Base-by-base conservation (phyloP, 306 rosid species). In the Pyrus communis region DNA sequence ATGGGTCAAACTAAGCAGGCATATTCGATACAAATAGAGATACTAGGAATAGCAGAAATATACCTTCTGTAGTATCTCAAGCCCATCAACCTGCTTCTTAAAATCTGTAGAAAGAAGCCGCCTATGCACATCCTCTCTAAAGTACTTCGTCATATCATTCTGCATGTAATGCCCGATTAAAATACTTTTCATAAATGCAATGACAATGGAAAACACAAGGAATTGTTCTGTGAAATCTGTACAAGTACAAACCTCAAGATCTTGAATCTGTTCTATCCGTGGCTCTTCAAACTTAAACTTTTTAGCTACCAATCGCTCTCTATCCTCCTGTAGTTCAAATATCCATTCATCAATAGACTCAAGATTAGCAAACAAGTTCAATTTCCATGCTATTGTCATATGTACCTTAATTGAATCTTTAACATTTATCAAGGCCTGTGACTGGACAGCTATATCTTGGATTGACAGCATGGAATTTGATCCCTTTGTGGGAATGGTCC, bases 11-110 rank as follows among this genome's bases (percentile, higher is more conserved):
- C 3, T 58, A 70, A 5, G 73, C 40, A 75, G 65, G 65, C 51
- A 78, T 40, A 71, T 60, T 30, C n/a, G 12, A 74, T 69, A 75
- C 5, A 69, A 58, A 75, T 27, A 4, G 59, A 46, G 33, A 33
- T 57, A 28, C 4, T 18, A 67, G 58, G 52, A 75, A 77, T 23
- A 61, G 67, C 79, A 25, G 54, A n/a, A 72, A 70, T 79, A 70
- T 22, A 96, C 99, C 99, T 88, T 93, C 74, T 96, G 99, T 79
- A 96, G 88, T 83, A 96, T 91, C 85, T 91, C 98, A 75, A 96
- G 88, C 65, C 98, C 99, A 58, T 96, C 99, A 76, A 96, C 87
- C 93, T 96, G 99, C 90, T 91, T 96, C 86, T 89, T 93, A 82
- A 93, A 96, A 86, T 96, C 99, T 12, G 94, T 59, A 87, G 97